Percentiles rank a stretch among this genome's conserved stretches.
Evolutionary conservation across 305 asterid genomes (phyloP).

Genomic region (Solanum hybrid): DNA sequence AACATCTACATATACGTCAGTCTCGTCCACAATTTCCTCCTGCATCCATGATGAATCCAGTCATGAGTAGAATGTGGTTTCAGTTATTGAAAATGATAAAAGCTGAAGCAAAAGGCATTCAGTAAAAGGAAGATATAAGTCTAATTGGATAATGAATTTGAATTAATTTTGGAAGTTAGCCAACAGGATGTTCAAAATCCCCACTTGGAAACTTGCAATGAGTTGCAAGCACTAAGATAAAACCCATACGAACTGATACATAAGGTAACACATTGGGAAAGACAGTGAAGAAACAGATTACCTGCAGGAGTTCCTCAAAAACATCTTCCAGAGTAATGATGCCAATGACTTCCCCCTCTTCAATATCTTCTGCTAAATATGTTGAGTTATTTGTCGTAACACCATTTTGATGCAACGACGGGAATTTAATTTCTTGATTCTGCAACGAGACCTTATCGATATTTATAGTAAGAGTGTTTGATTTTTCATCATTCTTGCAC

Average conservation of each 20-base stretch:
- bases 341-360: constrained; percentile 91
- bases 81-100: neutral
- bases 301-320: constrained; percentile 97
- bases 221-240: neutral
- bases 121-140: neutral
- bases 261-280: neutral
- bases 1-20: constrained; percentile 88
- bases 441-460: constrained; percentile 34
- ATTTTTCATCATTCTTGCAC: constrained; percentile 27
- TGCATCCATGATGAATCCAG: constrained; percentile 24
- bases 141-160: neutral
- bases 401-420: constrained; percentile 30
- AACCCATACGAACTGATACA: neutral
- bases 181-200: neutral
- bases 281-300: constrained; percentile 13
- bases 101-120: neutral
- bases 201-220: neutral
- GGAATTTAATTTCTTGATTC: constrained; percentile 5
- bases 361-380: constrained; percentile 42
- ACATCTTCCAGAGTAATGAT: constrained; percentile 96
- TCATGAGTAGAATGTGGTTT: neutral
- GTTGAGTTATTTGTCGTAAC: constrained; percentile 17
- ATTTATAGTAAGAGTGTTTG: constrained; percentile 39
- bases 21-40: constrained; percentile 99
- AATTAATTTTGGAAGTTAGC: neutral